A percentile compares a stretch with the other conserved stretches of the same genome.
Conservation (phyloP, 306 rosid species). For the Rubus idaeus region DNA sequence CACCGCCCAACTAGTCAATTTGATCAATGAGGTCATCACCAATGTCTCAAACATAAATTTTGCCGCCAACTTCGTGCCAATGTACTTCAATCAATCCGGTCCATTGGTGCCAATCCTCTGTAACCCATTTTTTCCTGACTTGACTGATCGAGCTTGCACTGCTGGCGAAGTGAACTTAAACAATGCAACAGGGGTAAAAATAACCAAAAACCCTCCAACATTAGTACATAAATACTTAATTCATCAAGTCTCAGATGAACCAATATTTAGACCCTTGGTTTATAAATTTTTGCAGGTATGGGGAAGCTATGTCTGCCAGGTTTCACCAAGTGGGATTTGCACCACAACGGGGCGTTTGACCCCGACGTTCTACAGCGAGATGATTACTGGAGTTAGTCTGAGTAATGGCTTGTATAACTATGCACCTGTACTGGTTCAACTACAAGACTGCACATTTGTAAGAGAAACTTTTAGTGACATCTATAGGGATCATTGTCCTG, state of each 20-base stretch:
- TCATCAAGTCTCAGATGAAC: not conserved
- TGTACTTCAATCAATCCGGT: constrained; percentile 73
- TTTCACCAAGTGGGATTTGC: constrained; percentile 47
- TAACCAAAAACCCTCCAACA: not conserved
- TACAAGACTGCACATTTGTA: constrained; percentile 62
- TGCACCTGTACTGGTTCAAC: constrained; percentile 43
- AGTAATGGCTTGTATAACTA: constrained; percentile 32
- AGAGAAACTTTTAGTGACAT: constrained; percentile 41
- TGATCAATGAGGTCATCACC: constrained; percentile 45
- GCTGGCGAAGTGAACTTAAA: constrained; percentile 39
- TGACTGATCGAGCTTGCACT: constrained; percentile 47
- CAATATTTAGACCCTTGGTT: not conserved
- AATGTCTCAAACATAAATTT: constrained; percentile 49
- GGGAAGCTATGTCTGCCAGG: constrained; percentile 41
- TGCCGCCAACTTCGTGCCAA: constrained; percentile 31
- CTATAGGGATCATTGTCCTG: constrained; percentile 37
- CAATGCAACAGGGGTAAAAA: constrained; percentile 49
- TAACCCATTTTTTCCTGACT: constrained; percentile 50
- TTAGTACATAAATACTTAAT: not conserved
- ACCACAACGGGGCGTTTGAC: constrained; percentile 54
- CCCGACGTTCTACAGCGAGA: constrained; percentile 43
- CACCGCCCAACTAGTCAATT: constrained; percentile 37
- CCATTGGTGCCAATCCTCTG: constrained; percentile 58
- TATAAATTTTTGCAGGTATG: constrained; percentile 39
- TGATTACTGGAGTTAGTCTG: constrained; percentile 38